Evolutionary conservation across 2,329 filamentous ascomycete genomes (phyloP).

Genomic region (Penicillium sp.): DNA sequence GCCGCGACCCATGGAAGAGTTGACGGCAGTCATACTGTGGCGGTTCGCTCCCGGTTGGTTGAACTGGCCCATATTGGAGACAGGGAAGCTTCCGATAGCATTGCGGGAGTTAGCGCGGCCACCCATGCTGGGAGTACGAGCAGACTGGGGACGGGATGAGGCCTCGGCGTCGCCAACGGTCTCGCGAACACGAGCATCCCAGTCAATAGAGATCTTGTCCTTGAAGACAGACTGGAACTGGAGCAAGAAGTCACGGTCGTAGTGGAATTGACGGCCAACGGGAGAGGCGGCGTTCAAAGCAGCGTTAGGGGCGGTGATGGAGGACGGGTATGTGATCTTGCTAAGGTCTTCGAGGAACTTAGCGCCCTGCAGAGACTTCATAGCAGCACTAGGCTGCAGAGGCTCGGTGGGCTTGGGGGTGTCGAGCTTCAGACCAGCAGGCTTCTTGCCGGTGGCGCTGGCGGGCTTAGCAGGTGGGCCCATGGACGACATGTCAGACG

Average conservation of each 20-base stretch:
- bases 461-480: slow-evolving; percentile 54
- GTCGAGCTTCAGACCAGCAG: slow-evolving; percentile 81
- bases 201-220: slow-evolving; percentile 92
- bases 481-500: slow-evolving; percentile 47
- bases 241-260: slow-evolving; percentile 90
- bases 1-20: slow-evolving; percentile 59
- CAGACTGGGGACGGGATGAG: slow-evolving; percentile 62
- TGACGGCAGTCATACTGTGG: slow-evolving; percentile 68
- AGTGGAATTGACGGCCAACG: slow-evolving; percentile 79
- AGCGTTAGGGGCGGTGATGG: slow-evolving; percentile 86
- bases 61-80: slow-evolving; percentile 66
- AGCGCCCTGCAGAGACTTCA: slow-evolving; percentile 89
- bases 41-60: slow-evolving; percentile 29
- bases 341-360: slow-evolving; percentile 80
- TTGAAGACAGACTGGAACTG: slow-evolving; percentile 97
- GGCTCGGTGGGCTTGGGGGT: slow-evolving; percentile 86
- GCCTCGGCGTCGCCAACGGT: slow-evolving; percentile 70
- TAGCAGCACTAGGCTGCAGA: slow-evolving; percentile 86
- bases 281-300: slow-evolving; percentile 76
- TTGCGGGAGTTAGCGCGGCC: slow-evolving; percentile 51
- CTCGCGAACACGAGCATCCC: slow-evolving; percentile 83
- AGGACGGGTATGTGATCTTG: slow-evolving; percentile 76
- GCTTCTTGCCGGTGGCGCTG: slow-evolving; percentile 67
- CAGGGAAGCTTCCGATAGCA: slow-evolving; percentile 43
- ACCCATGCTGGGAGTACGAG: slow-evolving; percentile 49